Conservation (phyloP, 805 yeast genomes). For the Pichia eremophila region DNA sequence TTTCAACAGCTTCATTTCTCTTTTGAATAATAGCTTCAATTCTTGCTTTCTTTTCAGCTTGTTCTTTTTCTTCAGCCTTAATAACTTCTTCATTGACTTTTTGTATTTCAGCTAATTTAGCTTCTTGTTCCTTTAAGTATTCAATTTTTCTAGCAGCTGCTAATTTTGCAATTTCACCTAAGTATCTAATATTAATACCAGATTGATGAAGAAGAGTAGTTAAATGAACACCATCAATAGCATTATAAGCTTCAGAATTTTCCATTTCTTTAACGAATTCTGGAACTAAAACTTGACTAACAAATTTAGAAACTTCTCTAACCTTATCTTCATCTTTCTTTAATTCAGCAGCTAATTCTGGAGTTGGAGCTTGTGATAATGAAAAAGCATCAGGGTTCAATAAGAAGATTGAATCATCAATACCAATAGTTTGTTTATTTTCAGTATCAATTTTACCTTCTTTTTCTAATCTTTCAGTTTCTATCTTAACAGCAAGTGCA, state of each 20-base stretch:
- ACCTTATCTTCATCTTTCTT: slow-evolving; percentile 54
- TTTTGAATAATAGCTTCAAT: slow-evolving; percentile 22
- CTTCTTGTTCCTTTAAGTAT: slow-evolving; percentile 7
- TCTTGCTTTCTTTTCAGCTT: slow-evolving; percentile 23
- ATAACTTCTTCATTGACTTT: slow-evolving; percentile 22
- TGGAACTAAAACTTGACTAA: slow-evolving; percentile 51
- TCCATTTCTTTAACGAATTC: slow-evolving; percentile 49
- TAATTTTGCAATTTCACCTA: slow-evolving; percentile 50
- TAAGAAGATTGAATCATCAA: slow-evolving; percentile 44
- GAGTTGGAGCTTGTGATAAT: slow-evolving; percentile 31
- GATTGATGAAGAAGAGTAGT: slow-evolving; percentile 57
- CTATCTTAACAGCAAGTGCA: slow-evolving; percentile 39
- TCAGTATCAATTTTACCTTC: slow-evolving; percentile 25
- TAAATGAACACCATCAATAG: slow-evolving; percentile 77
- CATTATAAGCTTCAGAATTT: slow-evolving; percentile 42
- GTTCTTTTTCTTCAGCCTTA: slow-evolving; percentile 19
- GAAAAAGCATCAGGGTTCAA: slow-evolving; percentile 77
- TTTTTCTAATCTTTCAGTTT: slow-evolving; percentile 35
- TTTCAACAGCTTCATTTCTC: slow-evolving; percentile 10
- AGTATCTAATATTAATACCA: slow-evolving; percentile 85
- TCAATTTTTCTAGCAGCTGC: slow-evolving; percentile 18
- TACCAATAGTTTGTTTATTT: slow-evolving; percentile 39
- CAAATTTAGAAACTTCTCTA: slow-evolving; percentile 57
- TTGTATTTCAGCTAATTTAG: slow-evolving; percentile 25
- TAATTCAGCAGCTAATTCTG: slow-evolving; percentile 27